Conservation (phyloP, 139 green algal species). For the Volvox reticuliferus region DNA sequence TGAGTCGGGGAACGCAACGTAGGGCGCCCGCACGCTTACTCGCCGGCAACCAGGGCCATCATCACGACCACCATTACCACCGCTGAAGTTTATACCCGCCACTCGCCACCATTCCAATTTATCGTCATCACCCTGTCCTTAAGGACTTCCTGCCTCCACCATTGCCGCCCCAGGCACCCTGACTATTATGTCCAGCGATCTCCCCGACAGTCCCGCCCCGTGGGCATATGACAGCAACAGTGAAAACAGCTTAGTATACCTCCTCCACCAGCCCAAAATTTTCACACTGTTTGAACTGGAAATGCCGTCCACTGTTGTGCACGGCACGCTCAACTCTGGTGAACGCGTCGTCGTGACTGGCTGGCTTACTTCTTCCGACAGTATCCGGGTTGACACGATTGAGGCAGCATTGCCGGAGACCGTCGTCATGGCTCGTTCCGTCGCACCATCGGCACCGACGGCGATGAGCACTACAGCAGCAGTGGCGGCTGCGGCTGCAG, state of each 20-base stretch:
- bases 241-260: not conserved
- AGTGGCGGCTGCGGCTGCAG: not conserved
- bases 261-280: not conserved
- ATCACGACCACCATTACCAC: too few relatives aligned
- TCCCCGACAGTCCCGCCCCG: not conserved
- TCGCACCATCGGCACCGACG: not conserved
- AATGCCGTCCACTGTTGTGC: not conserved
- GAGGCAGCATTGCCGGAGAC: not conserved
- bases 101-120: too few relatives aligned
- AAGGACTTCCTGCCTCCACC: not conserved
- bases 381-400: not conserved
- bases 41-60: too few relatives aligned
- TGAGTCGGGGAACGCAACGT: not conserved
- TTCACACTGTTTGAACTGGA: slow-evolving; percentile 9
- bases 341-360: not conserved
- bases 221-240: not conserved
- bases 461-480: not conserved
- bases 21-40: too few relatives aligned
- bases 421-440: not conserved
- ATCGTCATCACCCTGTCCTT: not conserved
- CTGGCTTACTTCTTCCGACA: not conserved
- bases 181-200: slow-evolving; percentile 23
- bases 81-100: too few relatives aligned
- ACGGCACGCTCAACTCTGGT: not conserved
- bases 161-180: slow-evolving; percentile 24